Evolutionary conservation across 768 basidiomycete genomes (phyloP).

Genomic region (Cyclocybe aegerita): DNA sequence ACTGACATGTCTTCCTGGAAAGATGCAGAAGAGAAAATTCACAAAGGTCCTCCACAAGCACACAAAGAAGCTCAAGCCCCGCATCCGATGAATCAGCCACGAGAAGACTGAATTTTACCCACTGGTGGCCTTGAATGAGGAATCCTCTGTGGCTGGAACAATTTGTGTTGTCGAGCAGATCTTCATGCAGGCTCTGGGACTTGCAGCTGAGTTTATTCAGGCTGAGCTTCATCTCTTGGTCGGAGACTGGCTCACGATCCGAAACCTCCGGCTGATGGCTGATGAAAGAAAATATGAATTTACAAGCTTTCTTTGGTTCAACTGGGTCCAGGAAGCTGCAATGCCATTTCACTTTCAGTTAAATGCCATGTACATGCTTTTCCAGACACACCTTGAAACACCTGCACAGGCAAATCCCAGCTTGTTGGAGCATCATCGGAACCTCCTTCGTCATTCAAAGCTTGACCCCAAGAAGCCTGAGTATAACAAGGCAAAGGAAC

Average conservation of each 20-base stretch:
- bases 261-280: slow-evolving; percentile 8
- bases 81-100: slow-evolving; percentile 1
- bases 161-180: slow-evolving; percentile 11
- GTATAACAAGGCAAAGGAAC: slow-evolving; percentile 8
- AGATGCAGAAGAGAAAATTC: background rate
- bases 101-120: slow-evolving; percentile 12
- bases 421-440: slow-evolving; percentile 11
- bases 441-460: slow-evolving; percentile 2
- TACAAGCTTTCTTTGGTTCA: slow-evolving; percentile 2
- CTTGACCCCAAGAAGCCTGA: slow-evolving; percentile 13
- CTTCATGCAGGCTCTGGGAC: slow-evolving; percentile 2
- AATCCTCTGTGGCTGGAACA: slow-evolving; percentile 8
- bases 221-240: slow-evolving; percentile 6
- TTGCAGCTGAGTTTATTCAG: slow-evolving; percentile 6
- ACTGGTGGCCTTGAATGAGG: slow-evolving; percentile 10
- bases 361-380: slow-evolving; percentile 11
- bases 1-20: background rate
- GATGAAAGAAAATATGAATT: slow-evolving; percentile 4
- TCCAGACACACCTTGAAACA: slow-evolving; percentile 7
- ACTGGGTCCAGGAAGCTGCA: slow-evolving; percentile 13
- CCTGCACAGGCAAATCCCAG: slow-evolving; percentile 7
- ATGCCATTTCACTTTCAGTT: slow-evolving; percentile 16
- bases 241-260: slow-evolving; percentile 12
- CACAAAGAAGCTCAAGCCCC: background rate
- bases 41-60: background rate